Evolutionary conservation across 2,329 filamentous ascomycete genomes (phyloP).

Genomic region (Trichoderma breve): DNA sequence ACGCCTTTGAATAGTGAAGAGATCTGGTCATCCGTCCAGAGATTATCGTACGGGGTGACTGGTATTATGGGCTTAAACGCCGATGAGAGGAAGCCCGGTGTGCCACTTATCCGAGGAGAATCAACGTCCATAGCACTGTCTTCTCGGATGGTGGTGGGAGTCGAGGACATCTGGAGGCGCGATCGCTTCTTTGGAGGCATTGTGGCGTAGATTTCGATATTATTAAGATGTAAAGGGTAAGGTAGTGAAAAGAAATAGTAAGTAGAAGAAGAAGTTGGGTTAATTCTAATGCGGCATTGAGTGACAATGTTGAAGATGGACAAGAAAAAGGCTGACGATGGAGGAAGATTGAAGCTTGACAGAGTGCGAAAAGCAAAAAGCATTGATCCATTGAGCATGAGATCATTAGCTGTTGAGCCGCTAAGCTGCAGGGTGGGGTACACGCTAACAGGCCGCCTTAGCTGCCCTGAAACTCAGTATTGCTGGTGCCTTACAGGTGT

Average conservation of each 20-base stretch:
- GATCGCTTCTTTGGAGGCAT: slow-evolving; percentile 73
- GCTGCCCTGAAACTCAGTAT: neutral
- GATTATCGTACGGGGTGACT: slow-evolving; percentile 50
- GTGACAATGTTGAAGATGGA: neutral
- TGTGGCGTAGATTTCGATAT: slow-evolving; percentile 17
- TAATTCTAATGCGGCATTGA: neutral
- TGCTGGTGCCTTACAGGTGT: neutral
- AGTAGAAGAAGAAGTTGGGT: neutral
- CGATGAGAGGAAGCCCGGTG: slow-evolving; percentile 30
- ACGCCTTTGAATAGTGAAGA: slow-evolving; percentile 90
- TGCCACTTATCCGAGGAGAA: slow-evolving; percentile 54
- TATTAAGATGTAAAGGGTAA: neutral
- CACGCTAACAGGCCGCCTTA: neutral
- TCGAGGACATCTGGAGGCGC: slow-evolving; percentile 57
- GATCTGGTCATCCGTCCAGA: slow-evolving; percentile 95
- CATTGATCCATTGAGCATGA: slow-evolving; percentile 9
- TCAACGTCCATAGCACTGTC: slow-evolving; percentile 62
- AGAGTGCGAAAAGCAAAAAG: neutral
- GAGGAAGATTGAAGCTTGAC: neutral
- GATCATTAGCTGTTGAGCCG: slow-evolving; percentile 14
- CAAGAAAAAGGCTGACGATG: neutral
- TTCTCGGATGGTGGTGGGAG: slow-evolving; percentile 52
- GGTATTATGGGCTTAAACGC: slow-evolving; percentile 26
- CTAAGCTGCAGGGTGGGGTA: slow-evolving; percentile 15
- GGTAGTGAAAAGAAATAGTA: neutral